Evolutionary conservation across 164 flowering plant genomes (phyloP), one percentile per base, ranked within the genome.

Genomic region (Nymphaea thermarum): DNA sequence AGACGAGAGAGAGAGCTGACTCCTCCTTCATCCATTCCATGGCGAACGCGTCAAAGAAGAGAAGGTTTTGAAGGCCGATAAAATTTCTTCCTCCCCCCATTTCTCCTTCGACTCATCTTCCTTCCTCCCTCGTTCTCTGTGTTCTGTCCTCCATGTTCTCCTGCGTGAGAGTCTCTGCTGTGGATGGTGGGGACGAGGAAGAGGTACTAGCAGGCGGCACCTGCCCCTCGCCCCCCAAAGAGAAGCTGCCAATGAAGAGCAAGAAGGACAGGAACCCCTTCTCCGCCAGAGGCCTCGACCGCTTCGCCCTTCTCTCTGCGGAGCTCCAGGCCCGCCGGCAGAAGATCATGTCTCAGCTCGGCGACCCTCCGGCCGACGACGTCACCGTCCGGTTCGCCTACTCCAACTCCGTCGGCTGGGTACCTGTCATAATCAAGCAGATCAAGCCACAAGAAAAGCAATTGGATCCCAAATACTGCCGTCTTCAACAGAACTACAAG

Each of bases 241-340:
- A 10, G 16, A 55, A 8, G 10, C 60, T 10, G 16, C 16, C 12
- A 10, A 55, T 8, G 60, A 55, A 55, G 16, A 55, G 60, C 4
- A 61, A 61, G 64, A 36, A 8, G 36, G 42, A 8, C 16, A 3
- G 47, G 44, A 69, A 69, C 45, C 71, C 71, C 5, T 69, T 61
- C 51, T 63, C 71, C 5, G 16, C 65, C 16, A 47, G n/a, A 42
- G 71, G 71, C 43, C 66, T 63, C 10, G 71, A 69, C 45, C 62
- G 63, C 66, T 69, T 69, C 41, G 57, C 67, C 42, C 36, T 17
- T 25, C 44, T 69, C 16, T 63, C 63, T 15, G 71, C 66, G 3
- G 71, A 69, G 18, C 66, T 69, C 0, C 61, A 69, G 17, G 66
- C 44, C 5, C 62, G 62, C 25, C 62, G 61, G 47, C 53, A 63